Conservation (phyloP, 768 basidiomycete species). For the Royoungia palumana region DNA sequence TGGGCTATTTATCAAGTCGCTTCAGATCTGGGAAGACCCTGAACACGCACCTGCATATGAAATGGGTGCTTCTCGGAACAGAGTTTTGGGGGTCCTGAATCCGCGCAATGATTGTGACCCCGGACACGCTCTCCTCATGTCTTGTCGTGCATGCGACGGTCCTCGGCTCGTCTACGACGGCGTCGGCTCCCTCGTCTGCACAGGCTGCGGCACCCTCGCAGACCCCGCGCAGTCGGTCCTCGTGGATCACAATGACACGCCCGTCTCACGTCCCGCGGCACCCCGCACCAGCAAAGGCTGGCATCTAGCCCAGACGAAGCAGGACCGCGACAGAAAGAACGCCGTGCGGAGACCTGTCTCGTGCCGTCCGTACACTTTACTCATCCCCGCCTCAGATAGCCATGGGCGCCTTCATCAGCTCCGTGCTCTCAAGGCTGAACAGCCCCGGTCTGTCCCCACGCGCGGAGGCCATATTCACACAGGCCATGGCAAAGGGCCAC, state of each 20-base stretch:
- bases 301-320: slow-evolving; percentile 62
- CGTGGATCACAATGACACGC: slow-evolving; percentile 37
- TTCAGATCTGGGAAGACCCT: slow-evolving; percentile 23
- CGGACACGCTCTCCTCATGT: slow-evolving; percentile 12
- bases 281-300: slow-evolving; percentile 51
- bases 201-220: slow-evolving; percentile 64
- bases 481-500: slow-evolving; percentile 53
- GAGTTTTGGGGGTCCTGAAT: slow-evolving; percentile 27
- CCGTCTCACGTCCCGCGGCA: slow-evolving; percentile 41
- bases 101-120: no score
- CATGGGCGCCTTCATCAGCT: slow-evolving; percentile 60
- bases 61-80: slow-evolving; percentile 14
- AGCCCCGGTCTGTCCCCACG: slow-evolving; percentile 61
- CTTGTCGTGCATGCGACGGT: slow-evolving; percentile 55
- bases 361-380: slow-evolving; percentile 8
- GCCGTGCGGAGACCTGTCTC: slow-evolving; percentile 40
- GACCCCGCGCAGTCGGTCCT: slow-evolving; percentile 63
- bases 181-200: slow-evolving; percentile 61
- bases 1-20: slow-evolving; percentile 37
- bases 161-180: slow-evolving; percentile 53
- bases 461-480: slow-evolving; percentile 64
- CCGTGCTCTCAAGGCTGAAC: slow-evolving; percentile 56
- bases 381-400: slow-evolving; percentile 44
- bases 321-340: slow-evolving; percentile 63
- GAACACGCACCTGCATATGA: slow-evolving; percentile 19